Conservation (phyloP, 441 rosid species). For the Iberis amara region DNA sequence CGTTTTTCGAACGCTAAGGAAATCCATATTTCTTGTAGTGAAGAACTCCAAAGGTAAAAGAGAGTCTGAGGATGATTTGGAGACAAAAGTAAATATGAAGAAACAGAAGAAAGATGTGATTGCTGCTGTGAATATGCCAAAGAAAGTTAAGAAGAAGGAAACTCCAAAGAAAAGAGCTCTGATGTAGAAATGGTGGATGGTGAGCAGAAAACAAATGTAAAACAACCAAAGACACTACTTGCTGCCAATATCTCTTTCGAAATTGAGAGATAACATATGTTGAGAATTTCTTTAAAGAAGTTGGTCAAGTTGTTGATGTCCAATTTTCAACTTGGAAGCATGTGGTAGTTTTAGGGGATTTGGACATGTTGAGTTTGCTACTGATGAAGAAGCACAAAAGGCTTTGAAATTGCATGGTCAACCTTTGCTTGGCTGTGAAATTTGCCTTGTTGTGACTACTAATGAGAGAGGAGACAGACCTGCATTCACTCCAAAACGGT, state of each 20-base stretch:
- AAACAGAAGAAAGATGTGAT: conserved; percentile 59
- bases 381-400: conserved; percentile 64
- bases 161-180: no score
- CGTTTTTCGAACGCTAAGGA: no score
- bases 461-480: conserved; percentile 59
- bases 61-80: conserved; percentile 53
- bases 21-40: no score
- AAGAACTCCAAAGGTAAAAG: no score
- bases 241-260: conserved; percentile 60
- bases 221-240: conserved; percentile 67
- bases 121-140: conserved; percentile 45
- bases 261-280: conserved; percentile 59
- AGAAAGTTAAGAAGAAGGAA: no score
- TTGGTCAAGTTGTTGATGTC: conserved; percentile 65
- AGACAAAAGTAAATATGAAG: conserved; percentile 47
- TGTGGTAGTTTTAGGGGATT: conserved; percentile 59
- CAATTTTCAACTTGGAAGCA: conserved; percentile 54
- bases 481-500: conserved; percentile 45
- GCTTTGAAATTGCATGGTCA: conserved; percentile 56
- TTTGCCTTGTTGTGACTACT: conserved; percentile 63
- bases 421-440: conserved; percentile 38
- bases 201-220: conserved; percentile 24
- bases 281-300: conserved; percentile 58
- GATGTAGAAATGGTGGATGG: conserved; percentile 71
- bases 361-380: conserved; percentile 75